Evolutionary conservation across 2,329 filamentous ascomycete species (phyloP), one percentile per base, ranked within the genome.

Genomic region (Sarocladiaceae sp.): DNA sequence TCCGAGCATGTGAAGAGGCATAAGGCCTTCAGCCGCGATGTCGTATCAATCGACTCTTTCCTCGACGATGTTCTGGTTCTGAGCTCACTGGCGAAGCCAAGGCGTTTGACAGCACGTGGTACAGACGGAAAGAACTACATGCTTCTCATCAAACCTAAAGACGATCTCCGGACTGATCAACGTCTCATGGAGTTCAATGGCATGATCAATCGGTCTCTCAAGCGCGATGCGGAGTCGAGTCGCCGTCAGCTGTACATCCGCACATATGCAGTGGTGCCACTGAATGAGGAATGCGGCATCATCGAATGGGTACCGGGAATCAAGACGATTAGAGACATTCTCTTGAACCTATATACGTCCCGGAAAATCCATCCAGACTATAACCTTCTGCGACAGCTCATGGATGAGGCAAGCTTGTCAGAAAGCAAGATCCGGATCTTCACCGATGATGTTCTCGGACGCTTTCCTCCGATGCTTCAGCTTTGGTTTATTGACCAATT

Each of bases 241-340:
- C 85, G 88, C 60, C 80, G 93, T 13, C 86, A 93, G 51, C 75
- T 98, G 45, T 95, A 95, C 61, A 95, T 99, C 64, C 89, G 90
- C 58, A 98, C 93, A 0, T 98, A 99, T 56, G 89, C 88, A 6
- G 94, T 99, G 11, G 95, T 91, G 4, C 94, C 93, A 2, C 71
- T 99, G 39, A 97, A 95, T 60, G 94, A 98, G 65, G 91, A 97
- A 65, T 97, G 93, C 53, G 93, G 93, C 47, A 84, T 95, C 50
- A 95, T 98, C 54, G 93, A 99, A 67, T 99, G 93, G 93, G 89
- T 99, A 23, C 88, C 95, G 55, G 93, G 93, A 7, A 82, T 98
- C 53, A 94, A 91, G 61, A 94, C 93, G 2, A 78, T 97, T 58
- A 82, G 94, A 50, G 93, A 98, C 54, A 93, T 97, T 50, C 73